Evolutionary conservation across 2,329 filamentous ascomycete species (phyloP).

Genomic region (Monosporascus ibericus): DNA sequence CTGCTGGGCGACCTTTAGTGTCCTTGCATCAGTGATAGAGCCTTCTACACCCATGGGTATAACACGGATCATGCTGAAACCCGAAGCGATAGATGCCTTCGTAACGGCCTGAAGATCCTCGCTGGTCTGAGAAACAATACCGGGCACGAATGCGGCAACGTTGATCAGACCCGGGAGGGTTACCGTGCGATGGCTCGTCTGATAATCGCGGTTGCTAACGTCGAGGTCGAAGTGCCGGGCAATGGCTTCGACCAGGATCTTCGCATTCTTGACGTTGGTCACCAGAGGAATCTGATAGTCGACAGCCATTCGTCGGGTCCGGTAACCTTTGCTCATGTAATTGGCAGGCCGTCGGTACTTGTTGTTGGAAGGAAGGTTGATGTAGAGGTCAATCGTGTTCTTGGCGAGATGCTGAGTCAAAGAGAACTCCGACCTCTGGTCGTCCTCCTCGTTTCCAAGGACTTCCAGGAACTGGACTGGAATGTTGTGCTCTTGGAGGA

Average conservation of each 20-base stretch:
- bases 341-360: slow-evolving; percentile 93
- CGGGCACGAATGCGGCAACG: slow-evolving; percentile 73
- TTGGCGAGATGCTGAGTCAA: slow-evolving; percentile 94
- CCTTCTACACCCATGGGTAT: slow-evolving; percentile 71
- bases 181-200: slow-evolving; percentile 77
- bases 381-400: slow-evolving; percentile 97
- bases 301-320: slow-evolving; percentile 94
- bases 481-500: slow-evolving; percentile 86
- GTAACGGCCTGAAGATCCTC: slow-evolving; percentile 64
- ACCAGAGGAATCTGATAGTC: slow-evolving; percentile 95
- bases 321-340: slow-evolving; percentile 98
- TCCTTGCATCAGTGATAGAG: slow-evolving; percentile 65
- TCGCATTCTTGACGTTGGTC: slow-evolving; percentile 98
- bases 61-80: slow-evolving; percentile 75
- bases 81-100: slow-evolving; percentile 66
- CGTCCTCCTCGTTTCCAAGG: slow-evolving; percentile 68
- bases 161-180: slow-evolving; percentile 72
- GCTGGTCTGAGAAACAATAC: slow-evolving; percentile 58
- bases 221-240: slow-evolving; percentile 81
- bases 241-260: slow-evolving; percentile 92
- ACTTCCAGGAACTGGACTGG: slow-evolving; percentile 91
- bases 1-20: slow-evolving; percentile 65
- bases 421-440: slow-evolving; percentile 93
- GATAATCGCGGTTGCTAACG: slow-evolving; percentile 79
- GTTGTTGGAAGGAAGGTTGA: slow-evolving; percentile 98